phyloP scores from a whole-genome alignment of 2,329 filamentous ascomycete species.

The Colletotrichum higginsianum region DNA sequence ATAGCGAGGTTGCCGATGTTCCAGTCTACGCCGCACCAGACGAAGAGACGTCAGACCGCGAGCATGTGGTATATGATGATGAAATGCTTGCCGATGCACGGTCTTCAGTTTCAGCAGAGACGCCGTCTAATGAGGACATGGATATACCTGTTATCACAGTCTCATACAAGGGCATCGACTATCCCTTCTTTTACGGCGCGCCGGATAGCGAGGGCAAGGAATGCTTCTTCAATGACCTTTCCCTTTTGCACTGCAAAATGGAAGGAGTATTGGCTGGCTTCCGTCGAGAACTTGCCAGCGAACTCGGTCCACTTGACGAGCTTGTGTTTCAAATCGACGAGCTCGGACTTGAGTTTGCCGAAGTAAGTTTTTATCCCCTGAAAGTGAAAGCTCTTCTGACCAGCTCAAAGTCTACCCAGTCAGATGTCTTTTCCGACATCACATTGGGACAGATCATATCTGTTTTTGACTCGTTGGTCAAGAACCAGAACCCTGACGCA shows the following conservation, averaged over 20 bases:
- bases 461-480: conserved; percentile 59
- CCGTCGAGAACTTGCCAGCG: conserved; percentile 61
- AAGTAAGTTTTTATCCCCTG: conserved; percentile 55
- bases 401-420: conserved; percentile 52
- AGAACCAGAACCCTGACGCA: conserved; percentile 59
- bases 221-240: conserved; percentile 63
- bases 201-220: conserved; percentile 49
- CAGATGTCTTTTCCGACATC: conserved; percentile 53
- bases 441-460: conserved; percentile 59
- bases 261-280: conserved; percentile 61
- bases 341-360: conserved; percentile 67
- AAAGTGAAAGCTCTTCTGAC: conserved; percentile 47
- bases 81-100: conserved; percentile 29
- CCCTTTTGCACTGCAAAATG: conserved; percentile 60
- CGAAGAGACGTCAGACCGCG: conserved; percentile 26
- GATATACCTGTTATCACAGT: conserved; percentile 57
- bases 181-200: conserved; percentile 55
- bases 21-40: conserved; percentile 31
- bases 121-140: conserved; percentile 39
- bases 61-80: conserved; percentile 34
- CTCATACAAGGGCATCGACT: conserved; percentile 60
- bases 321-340: conserved; percentile 67
- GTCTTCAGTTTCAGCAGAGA: conserved; percentile 36
- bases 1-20: conserved; percentile 25
- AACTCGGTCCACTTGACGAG: conserved; percentile 62